These are phyloP conservation scores for Vitis rotundifolia DNA, from an alignment of 164 flowering plant genomes.

Conservation along the genomic window DNA sequence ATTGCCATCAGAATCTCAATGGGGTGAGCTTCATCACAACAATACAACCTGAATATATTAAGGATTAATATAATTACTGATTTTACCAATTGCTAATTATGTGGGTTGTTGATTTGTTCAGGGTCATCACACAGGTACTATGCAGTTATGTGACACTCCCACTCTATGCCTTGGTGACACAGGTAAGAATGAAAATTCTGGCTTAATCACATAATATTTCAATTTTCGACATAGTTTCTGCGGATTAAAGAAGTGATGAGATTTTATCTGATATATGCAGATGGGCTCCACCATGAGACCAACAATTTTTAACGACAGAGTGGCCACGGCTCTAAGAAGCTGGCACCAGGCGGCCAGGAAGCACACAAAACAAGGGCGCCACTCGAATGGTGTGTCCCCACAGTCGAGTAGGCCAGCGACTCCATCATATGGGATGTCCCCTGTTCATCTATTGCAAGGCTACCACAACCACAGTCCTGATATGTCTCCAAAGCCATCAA, in stretches of 20 bases:
- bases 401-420: slow-evolving; percentile 42
- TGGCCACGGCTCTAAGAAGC: slow-evolving; percentile 42
- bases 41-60: background rate
- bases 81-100: background rate
- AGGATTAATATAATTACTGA: too few species aligned
- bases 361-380: slow-evolving; percentile 26
- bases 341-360: slow-evolving; percentile 51
- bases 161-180: slow-evolving; percentile 63
- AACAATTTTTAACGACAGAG: slow-evolving; percentile 47
- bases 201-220: background rate
- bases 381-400: slow-evolving; percentile 31
- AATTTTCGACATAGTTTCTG: too few species aligned
- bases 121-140: slow-evolving; percentile 48
- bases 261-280: slow-evolving; percentile 21
- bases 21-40: slow-evolving; percentile 36
- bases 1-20: slow-evolving; percentile 43
- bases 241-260: too few species aligned
- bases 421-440: slow-evolving; percentile 46
- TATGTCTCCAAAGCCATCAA: slow-evolving; percentile 23
- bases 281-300: slow-evolving; percentile 64
- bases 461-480: slow-evolving; percentile 20
- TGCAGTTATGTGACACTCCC: slow-evolving; percentile 68
- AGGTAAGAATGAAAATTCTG: slow-evolving; percentile 25
- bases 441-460: slow-evolving; percentile 40
- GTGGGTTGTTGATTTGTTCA: slow-evolving; percentile 12